A percentile compares a stretch with the other conserved stretches of the same genome.
Evolutionary conservation across 2,329 filamentous ascomycete species (phyloP).

Genomic region (Pezicula carpinea): DNA sequence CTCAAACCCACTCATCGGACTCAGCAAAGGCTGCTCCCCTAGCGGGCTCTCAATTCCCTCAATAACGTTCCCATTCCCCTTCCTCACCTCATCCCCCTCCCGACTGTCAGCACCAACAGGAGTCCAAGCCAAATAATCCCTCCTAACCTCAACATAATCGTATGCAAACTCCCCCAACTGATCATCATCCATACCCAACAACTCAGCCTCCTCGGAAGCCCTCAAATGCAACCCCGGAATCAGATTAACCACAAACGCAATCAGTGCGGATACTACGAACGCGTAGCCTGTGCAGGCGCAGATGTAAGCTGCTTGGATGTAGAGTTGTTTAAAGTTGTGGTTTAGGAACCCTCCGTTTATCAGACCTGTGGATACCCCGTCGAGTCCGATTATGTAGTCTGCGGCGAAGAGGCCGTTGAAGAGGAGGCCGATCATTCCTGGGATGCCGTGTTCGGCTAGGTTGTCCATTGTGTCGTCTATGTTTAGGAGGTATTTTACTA

Average conservation of each 20-base stretch:
- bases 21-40: too few relatives aligned
- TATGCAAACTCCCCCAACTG: constrained; percentile 84
- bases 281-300: constrained; percentile 58
- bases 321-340: constrained; percentile 65
- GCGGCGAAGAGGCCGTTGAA: constrained; percentile 68
- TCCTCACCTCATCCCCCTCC: background rate
- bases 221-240: constrained; percentile 74
- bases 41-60: too few relatives aligned
- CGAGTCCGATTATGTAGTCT: constrained; percentile 63
- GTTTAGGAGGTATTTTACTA: constrained; percentile 38
- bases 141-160: constrained; percentile 80
- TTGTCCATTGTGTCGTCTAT: constrained; percentile 67
- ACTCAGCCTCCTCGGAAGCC: constrained; percentile 71
- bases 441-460: constrained; percentile 63
- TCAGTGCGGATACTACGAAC: constrained; percentile 65
- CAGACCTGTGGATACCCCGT: constrained; percentile 64
- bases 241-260: constrained; percentile 69
- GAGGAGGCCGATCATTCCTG: constrained; percentile 60
- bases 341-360: constrained; percentile 64
- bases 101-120: constrained; percentile 46
- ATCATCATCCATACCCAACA: constrained; percentile 81
- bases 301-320: constrained; percentile 74
- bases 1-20: too few relatives aligned
- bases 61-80: background rate
- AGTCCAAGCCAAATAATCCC: constrained; percentile 81